phyloP scores from a whole-genome alignment of 2,329 filamentous ascomycete genomes.

The Xylariaceae sp. region DNA sequence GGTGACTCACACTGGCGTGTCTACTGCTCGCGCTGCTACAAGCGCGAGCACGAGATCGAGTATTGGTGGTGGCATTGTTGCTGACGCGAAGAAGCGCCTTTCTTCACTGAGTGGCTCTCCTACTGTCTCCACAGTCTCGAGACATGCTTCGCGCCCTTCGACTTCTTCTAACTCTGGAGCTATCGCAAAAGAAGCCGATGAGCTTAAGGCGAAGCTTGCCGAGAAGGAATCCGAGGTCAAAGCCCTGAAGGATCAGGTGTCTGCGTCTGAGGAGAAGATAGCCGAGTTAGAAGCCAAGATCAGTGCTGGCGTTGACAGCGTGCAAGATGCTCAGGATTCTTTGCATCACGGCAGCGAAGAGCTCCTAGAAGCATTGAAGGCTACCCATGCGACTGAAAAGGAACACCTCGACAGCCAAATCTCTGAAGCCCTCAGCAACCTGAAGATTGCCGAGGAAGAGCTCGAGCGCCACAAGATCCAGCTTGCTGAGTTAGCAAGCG shows the following conservation, averaged over 20 bases:
- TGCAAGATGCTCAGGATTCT: conserved; percentile 37
- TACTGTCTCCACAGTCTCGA: conserved; percentile 34
- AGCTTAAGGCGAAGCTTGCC: conserved; percentile 54
- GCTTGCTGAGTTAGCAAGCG: conserved; percentile 42
- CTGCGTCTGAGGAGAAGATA: conserved; percentile 51
- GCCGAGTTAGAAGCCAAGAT: conserved; percentile 49
- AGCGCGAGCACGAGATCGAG: conserved; percentile 32
- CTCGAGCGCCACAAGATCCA: conserved; percentile 47
- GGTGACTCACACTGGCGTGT: conserved; percentile 34
- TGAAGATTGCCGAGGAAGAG: conserved; percentile 46
- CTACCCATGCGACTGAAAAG: conserved; percentile 46
- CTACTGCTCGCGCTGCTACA: conserved; percentile 25
- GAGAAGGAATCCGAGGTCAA: conserved; percentile 55
- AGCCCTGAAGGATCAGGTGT: conserved; percentile 51
- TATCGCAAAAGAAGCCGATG: conserved; percentile 52
- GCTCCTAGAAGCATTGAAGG: conserved; percentile 45
- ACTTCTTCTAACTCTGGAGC: conserved; percentile 35
- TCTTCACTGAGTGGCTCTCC: conserved; percentile 44
- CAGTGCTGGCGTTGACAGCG: conserved; percentile 36
- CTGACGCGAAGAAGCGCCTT: conserved; percentile 53
- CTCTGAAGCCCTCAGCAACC: conserved; percentile 45
- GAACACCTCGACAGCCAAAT: conserved; percentile 44
- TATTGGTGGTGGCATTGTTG: conserved; percentile 34
- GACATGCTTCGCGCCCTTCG: conserved; percentile 41
- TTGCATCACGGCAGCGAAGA: conserved; percentile 41